Base-by-base conservation (phyloP, 2,329 filamentous ascomycete genomes). In the Gremmenia infestans region DNA sequence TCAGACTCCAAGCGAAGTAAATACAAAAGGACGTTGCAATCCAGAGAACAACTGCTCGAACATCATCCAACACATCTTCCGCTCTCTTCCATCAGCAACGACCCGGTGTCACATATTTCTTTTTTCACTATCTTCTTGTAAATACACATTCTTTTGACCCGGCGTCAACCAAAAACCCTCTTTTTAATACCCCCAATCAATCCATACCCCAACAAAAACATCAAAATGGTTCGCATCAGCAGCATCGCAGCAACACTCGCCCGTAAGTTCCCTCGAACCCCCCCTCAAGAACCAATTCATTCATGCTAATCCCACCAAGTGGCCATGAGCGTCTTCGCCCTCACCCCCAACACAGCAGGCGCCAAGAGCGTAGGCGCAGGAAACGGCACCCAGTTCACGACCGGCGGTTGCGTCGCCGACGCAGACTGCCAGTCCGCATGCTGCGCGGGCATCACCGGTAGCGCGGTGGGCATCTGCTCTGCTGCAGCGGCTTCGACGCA, bases 301-400 rank as follows among this genome's bases (percentile, higher is more conserved):
- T 50, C 9, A 45, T 50, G 22, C 50, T 52, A n/a, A 53, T 19
- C 15, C 23, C 45, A 23, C 15, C 15, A 11, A 73, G 71, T 72
- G 57, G 66, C 65, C 39, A 52, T 66, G 52, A 52, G 67, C 23
- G 66, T 61, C 40, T 53, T 69, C 12, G 70, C 70, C n/a, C 58
- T 72, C 43, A 71, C 64, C 14, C 70, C 70, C 32, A 72, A 72
- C 60, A 55, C 63, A 36, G 66, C 70, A 6, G 71, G 71, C 25
- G 70, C 71, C 37, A 66, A 67, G 49, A 65, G 71, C 50, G 71
- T 73, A 40, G 71, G 71, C 37, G 62, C 66, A 48, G 71, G 64
- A n/a, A 61, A 71, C 7, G 67, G 62, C 3, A 51, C 60, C 36
- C 71, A 73, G 55, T 73, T 73, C 65, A 73, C 68, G n/a, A 73